Evolutionary conservation across 305 asterid species (phyloP).

Genomic region (Fraxinus baroniana): DNA sequence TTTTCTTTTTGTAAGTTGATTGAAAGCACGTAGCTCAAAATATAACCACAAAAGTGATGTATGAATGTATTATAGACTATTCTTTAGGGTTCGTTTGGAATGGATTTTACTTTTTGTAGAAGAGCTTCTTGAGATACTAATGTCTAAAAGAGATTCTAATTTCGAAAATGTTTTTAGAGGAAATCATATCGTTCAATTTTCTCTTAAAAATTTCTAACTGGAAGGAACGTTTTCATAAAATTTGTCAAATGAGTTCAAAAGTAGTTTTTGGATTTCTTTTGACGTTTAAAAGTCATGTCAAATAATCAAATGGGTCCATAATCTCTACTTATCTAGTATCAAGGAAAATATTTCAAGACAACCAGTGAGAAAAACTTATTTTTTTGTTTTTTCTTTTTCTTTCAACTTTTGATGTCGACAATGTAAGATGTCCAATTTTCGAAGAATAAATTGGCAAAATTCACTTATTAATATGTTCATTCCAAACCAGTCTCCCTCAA

Average conservation of each 20-base stretch:
- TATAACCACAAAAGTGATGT: slow-evolving; percentile 16
- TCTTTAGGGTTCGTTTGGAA: neutral
- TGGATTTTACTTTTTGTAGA: too few species aligned
- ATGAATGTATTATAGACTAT: neutral
- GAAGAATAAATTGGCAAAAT: neutral
- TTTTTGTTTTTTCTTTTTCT: too few species aligned
- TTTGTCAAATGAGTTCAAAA: neutral
- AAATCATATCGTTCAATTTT: too few species aligned
- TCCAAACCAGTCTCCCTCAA: neutral
- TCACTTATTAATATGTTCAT: neutral
- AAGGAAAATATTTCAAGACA: neutral
- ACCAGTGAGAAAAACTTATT: neutral
- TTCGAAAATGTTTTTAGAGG: neutral
- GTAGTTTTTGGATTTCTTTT: too few species aligned
- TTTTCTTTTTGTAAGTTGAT: slow-evolving; percentile 7
- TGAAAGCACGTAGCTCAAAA: neutral
- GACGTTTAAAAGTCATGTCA: too few species aligned
- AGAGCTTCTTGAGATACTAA: too few species aligned
- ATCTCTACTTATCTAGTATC: neutral
- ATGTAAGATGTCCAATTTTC: neutral
- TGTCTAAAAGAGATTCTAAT: too few species aligned
- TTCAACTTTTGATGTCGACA: neutral
- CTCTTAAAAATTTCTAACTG: too few species aligned
- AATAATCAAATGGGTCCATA: neutral
- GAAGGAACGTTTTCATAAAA: too few species aligned